Percentiles rank a stretch among this genome's conserved stretches.
phyloP scores from a whole-genome alignment of 305 asterid species.

The Fraxinus paxiana region DNA sequence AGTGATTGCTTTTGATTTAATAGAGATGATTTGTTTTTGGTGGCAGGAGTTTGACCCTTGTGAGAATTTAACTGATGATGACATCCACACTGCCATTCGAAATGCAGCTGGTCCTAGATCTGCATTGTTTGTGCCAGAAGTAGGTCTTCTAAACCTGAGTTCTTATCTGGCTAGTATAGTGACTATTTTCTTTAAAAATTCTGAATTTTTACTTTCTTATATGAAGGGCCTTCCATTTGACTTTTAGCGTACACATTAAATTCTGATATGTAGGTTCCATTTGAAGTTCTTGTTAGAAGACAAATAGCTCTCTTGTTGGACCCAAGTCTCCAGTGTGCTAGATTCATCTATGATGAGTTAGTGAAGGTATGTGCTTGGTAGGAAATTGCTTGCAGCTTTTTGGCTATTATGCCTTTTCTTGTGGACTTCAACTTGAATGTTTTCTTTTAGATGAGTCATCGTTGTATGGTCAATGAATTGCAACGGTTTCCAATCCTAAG shows the following conservation, averaged over 20 bases:
- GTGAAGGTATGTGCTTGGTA: slow-evolving; percentile 54
- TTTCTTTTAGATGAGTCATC: slow-evolving; percentile 70
- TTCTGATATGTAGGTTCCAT: slow-evolving; percentile 61
- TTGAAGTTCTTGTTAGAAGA: slow-evolving; percentile 80
- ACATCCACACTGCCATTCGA: slow-evolving; percentile 83
- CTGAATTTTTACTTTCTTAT: slow-evolving; percentile 2
- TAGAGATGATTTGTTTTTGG: slow-evolving; percentile 18
- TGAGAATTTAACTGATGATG: slow-evolving; percentile 79
- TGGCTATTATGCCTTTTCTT: slow-evolving; percentile 23
- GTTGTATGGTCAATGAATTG: slow-evolving; percentile 66
- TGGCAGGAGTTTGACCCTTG: slow-evolving; percentile 91
- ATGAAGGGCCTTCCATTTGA: slow-evolving; percentile 15
- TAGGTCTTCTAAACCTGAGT: slow-evolving; percentile 33
- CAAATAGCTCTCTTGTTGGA: slow-evolving; percentile 83
- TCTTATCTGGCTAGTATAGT: slow-evolving; percentile 2
- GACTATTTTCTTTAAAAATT: slow-evolving; percentile 1
- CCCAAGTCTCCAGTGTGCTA: slow-evolving; percentile 92
- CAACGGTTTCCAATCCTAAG: slow-evolving; percentile 72
- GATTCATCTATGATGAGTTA: slow-evolving; percentile 82
- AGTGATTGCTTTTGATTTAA: slow-evolving; percentile 16
- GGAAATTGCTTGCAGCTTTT: neutral
- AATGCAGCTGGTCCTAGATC: slow-evolving; percentile 84
- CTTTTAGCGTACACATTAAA: slow-evolving; percentile 17
- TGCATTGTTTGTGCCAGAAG: slow-evolving; percentile 82
- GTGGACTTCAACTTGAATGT: slow-evolving; percentile 18